Evolutionary conservation across 179 eudicot species (phyloP).

Genomic region (Heliamphora pulchella): DNA sequence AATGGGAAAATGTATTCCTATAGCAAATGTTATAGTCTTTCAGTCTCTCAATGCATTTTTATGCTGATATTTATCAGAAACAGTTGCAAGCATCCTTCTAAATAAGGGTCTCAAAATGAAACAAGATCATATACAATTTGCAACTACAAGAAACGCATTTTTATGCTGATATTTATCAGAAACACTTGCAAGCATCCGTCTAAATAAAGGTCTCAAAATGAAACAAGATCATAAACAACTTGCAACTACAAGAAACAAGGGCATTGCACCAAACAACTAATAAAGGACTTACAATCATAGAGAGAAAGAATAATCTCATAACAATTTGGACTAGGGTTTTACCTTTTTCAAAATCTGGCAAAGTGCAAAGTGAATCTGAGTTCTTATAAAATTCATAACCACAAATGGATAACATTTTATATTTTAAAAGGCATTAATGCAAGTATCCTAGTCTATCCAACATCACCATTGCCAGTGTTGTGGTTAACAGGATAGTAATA

Average conservation of each 20-base stretch:
- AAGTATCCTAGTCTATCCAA: too few relatives aligned
- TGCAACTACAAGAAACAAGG: neutral
- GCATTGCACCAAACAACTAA: neutral
- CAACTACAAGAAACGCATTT: neutral
- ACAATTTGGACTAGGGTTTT: neutral
- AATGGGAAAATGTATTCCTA: neutral
- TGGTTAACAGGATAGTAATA: neutral
- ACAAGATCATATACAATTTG: neutral
- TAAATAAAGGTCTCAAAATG: neutral
- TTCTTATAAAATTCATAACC: neutral
- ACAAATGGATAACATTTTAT: neutral
- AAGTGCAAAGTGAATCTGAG: neutral
- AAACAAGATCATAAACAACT: neutral
- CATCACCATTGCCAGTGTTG: neutral
- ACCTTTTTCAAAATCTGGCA: neutral
- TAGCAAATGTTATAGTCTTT: neutral
- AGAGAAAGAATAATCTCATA: neutral
- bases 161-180: neutral
- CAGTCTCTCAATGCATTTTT: neutral
- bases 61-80: neutral
- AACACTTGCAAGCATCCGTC: neutral
- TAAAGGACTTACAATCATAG: neutral
- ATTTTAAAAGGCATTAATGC: too few relatives aligned
- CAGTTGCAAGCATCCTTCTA: neutral
- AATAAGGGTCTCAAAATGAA: neutral